Conservation (phyloP, 1,139 yeast species). For the Diutina rugosa region DNA sequence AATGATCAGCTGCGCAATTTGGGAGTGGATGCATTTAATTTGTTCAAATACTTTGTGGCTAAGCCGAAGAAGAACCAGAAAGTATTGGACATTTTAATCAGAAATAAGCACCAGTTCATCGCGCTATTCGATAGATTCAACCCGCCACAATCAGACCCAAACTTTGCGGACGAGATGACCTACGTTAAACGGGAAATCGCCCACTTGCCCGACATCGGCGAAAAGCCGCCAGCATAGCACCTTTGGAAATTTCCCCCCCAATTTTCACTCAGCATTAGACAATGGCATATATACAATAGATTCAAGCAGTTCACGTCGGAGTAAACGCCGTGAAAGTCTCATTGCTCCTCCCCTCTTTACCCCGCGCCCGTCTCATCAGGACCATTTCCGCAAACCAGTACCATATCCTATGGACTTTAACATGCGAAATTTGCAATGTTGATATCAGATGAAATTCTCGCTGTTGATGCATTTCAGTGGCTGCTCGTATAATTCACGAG, state of each 20-base stretch:
- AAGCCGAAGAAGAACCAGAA: conserved; percentile 83
- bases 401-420: too few species aligned
- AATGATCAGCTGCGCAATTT: conserved; percentile 84
- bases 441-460: too few species aligned
- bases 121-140: conserved; percentile 59
- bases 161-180: conserved; percentile 67
- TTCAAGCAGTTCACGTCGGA: too few species aligned
- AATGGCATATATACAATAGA: background rate
- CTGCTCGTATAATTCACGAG: too few species aligned
- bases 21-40: conserved; percentile 84
- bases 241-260: too few species aligned
- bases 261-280: background rate
- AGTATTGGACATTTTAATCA: conserved; percentile 66
- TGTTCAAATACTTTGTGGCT: conserved; percentile 87
- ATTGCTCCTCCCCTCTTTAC: background rate
- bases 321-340: too few species aligned
- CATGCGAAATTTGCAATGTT: too few species aligned
- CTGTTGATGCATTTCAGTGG: too few species aligned
- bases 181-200: conserved; percentile 68
- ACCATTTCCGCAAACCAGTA: too few species aligned
- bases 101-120: conserved; percentile 68
- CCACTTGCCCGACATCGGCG: conserved; percentile 34
- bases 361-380: background rate
- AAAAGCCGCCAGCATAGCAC: background rate
- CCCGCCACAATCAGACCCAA: conserved; percentile 50